These are phyloP conservation scores for Aspergillus sp. DNA, from an alignment of 2,329 filamentous ascomycete species.

Conservation along the genomic window DNA sequence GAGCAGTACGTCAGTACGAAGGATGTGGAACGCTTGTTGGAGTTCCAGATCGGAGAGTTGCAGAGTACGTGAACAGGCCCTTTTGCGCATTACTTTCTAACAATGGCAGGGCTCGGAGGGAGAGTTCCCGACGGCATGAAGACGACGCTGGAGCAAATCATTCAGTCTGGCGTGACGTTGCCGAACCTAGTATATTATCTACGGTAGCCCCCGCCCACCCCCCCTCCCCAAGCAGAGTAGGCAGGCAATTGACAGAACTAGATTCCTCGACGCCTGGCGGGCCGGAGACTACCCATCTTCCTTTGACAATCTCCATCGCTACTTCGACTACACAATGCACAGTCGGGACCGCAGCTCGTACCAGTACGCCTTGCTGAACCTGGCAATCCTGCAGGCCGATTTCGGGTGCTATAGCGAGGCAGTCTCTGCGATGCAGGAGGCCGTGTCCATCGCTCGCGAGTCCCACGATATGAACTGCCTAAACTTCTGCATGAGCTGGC, in stretches of 20 bases:
- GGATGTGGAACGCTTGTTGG: slow-evolving; percentile 76
- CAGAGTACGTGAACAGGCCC: slow-evolving; percentile 60
- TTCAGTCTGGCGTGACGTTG: slow-evolving; percentile 65
- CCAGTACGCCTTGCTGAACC: slow-evolving; percentile 90
- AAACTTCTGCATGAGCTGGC: slow-evolving; percentile 94
- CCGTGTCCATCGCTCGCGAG: slow-evolving; percentile 89
- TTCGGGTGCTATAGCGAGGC: slow-evolving; percentile 91
- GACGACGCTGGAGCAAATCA: slow-evolving; percentile 66
- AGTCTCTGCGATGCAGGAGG: slow-evolving; percentile 90
- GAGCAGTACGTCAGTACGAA: slow-evolving; percentile 64
- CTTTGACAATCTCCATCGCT: slow-evolving; percentile 87
- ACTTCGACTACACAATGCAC: slow-evolving; percentile 96
- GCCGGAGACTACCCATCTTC: slow-evolving; percentile 86
- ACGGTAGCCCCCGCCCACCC: slow-evolving; percentile 45
- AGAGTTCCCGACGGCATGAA: slow-evolving; percentile 74
- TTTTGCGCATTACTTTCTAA: slow-evolving; percentile 18
- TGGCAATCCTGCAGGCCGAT: slow-evolving; percentile 90
- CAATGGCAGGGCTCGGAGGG: slow-evolving; percentile 64
- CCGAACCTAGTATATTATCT: slow-evolving; percentile 77
- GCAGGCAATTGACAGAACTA: slow-evolving; percentile 30
- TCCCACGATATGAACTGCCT: slow-evolving; percentile 89
- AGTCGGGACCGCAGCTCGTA: slow-evolving; percentile 81
- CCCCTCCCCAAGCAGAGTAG: not conserved
- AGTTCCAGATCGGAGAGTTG: slow-evolving; percentile 85
- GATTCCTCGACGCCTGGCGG: slow-evolving; percentile 89